Base-by-base conservation (phyloP, 2,329 filamentous ascomycete genomes). In the Trichoderma sp. region DNA sequence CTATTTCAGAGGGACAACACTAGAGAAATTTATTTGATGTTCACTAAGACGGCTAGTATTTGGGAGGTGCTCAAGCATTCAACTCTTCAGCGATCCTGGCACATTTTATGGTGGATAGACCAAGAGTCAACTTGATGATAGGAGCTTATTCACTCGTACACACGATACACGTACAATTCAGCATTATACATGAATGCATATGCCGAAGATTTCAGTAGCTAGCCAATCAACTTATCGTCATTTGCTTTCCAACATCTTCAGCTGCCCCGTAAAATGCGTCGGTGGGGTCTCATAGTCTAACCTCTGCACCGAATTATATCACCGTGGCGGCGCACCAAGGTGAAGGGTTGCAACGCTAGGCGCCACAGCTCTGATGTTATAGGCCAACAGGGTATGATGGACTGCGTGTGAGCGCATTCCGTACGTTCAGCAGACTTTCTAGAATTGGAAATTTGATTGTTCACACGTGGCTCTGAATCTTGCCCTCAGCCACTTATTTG, bases 381-480 rank as follows among this genome's bases (percentile, higher is more conserved):
- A 58, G 53, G 53, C 49, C 14, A n/a, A 47, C 24, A 40, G 14
- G 13, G n/a, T 14, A 27, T 21, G 43, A 52, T 35, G 43, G 47
- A 10, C 10, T 47, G 53, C n/a, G 19, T 37, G 16, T n/a, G 59
- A 52, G 10, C 14, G 62, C 52, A 55, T 57, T 35, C 52, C 62
- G 27, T 47, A 52, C 33, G 52, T 57, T 43, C 7, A 43, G 19
- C 35, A n/a, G 37, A 13, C 21, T 66, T 43, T 66, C 62, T 66
- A 57, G 62, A 66, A 66, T 5, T n/a, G 31, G 11, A 33, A 55
- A 19, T 24, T 40, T 37, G 35, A 35, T 24, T 43, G 21, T 47
- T 47, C 62, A 43, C 62, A 65, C 62, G 62, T 65, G 53, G 35
- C n/a, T 29, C 31, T 35, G n/a, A 47, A n/a, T 19, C 33, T 14